Evolutionary conservation across 208 protist genomes (phyloP).

Genomic region (Trypanosoma cruzi): DNA sequence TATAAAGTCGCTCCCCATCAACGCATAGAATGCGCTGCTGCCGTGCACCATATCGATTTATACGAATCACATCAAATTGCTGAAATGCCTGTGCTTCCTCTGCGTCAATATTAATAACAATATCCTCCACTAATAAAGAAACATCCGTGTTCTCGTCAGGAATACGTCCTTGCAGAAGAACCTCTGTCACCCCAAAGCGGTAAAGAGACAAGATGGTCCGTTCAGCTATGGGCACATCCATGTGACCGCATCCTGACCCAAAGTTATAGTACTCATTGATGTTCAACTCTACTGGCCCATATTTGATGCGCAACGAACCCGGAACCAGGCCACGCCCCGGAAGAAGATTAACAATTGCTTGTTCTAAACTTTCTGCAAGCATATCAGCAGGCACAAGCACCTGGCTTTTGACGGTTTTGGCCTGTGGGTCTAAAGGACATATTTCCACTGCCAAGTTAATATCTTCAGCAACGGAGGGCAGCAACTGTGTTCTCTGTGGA

Average conservation of each 20-base stretch:
- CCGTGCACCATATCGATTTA: conserved; percentile 74
- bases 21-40: conserved; percentile 83
- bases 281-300: conserved; percentile 83
- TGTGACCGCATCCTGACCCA: conserved; percentile 73
- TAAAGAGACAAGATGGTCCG: conserved; percentile 80
- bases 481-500: conserved; percentile 62
- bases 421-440: conserved; percentile 50
- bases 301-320: conserved; percentile 83
- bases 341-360: conserved; percentile 56
- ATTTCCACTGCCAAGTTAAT: conserved; percentile 76
- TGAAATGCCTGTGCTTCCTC: conserved; percentile 81
- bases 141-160: conserved; percentile 50
- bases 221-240: conserved; percentile 80
- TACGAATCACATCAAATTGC: conserved; percentile 87
- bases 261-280: conserved; percentile 91
- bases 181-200: conserved; percentile 83
- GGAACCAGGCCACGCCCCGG: conserved; percentile 67
- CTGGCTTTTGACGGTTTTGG: conserved; percentile 57
- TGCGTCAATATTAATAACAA: conserved; percentile 76
- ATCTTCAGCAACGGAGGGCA: conserved; percentile 64
- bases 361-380: conserved; percentile 74
- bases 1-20: conserved; percentile 86
- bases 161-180: conserved; percentile 71
- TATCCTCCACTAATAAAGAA: conserved; percentile 48
- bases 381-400: conserved; percentile 82